phyloP scores from a whole-genome alignment of 768 basidiomycete species.

The Naganishia vaughanmartiniae region DNA sequence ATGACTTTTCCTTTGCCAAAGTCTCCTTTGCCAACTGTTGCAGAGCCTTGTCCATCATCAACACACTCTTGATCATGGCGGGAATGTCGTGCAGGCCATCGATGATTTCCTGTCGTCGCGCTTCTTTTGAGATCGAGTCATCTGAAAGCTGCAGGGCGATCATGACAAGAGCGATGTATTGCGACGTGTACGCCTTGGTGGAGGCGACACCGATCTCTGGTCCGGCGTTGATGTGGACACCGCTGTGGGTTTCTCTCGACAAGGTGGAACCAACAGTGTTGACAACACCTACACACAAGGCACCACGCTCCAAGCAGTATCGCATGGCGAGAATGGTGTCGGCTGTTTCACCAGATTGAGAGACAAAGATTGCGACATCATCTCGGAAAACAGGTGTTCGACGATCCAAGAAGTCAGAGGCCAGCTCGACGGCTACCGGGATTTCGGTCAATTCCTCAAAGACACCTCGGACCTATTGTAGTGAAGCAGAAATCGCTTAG shows the following conservation, averaged over 20 bases:
- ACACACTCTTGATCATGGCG: conserved; percentile 78
- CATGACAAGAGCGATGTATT: conserved; percentile 96
- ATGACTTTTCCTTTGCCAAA: conserved; percentile 65
- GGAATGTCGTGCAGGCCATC: conserved; percentile 88
- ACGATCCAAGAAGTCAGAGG: conserved; percentile 96
- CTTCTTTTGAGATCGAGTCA: conserved; percentile 88
- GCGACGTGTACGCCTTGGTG: conserved; percentile 98
- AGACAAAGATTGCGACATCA: conserved; percentile 92
- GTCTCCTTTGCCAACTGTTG: conserved; percentile 81
- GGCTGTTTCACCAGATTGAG: conserved; percentile 97
- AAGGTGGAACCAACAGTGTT: conserved; percentile 98
- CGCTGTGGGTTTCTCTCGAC: conserved; percentile 96
- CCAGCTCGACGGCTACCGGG: conserved; percentile 92
- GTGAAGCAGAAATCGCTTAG: neutral
- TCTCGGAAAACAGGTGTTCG: conserved; percentile 99
- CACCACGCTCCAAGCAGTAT: conserved; percentile 95
- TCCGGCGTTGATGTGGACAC: conserved; percentile 98
- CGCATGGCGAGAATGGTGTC: conserved; percentile 94
- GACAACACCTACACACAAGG: conserved; percentile 93
- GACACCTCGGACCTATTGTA: conserved; percentile 72
- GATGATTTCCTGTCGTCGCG: conserved; percentile 89
- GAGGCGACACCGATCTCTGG: conserved; percentile 74
- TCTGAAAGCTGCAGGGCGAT: conserved; percentile 98
- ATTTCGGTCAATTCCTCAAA: conserved; percentile 99
- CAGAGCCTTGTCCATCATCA: conserved; percentile 70